Base-by-base conservation (phyloP, 2,329 filamentous ascomycete genomes). In the Arthrobotrys conoides region DNA sequence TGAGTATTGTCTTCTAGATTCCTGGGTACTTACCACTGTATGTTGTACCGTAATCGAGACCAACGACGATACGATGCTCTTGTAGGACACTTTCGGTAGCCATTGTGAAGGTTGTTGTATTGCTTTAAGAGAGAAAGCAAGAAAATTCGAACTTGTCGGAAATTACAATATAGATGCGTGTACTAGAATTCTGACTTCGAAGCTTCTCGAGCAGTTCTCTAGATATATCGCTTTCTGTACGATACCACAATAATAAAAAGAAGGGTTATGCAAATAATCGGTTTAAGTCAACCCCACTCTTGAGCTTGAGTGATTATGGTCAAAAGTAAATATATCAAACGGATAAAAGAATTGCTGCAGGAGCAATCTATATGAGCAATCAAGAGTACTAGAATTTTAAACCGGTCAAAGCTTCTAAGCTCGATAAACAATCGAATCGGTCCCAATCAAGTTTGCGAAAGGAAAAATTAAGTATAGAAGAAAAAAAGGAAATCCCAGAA, bases 61-160 rank as follows among this genome's bases (percentile, higher is more conserved):
- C 76, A 30, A 79, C 76, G 27, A 79, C 71, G 53, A 79, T 73
- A 46, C 76, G 69, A 68, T 79, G 76, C 44, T 75, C 71, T 36
- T 79, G 44, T 48, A 72, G 27, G 46, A 77, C 67, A 14, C 36
- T 71, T 36, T 71, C 72, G 22, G 64, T 16, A 44, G 73, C 67
- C 73, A 77, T 77, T 33, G 46, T 67, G 65, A 55, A 38, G 14
- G 20, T 18, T 0, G 20, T 48, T 49, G 18, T 46, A 46, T 41
- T 5, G 33, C 22, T 41, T 36, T 27, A 55, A 16, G 3, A 51
- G 20, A 14, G 10, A 51, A 30, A 14, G 10, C 14, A 10, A 30
- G 38, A 30, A n/a, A n/a, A 66, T 30, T 3, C 3, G 27, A 30
- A 67, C 12, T 22, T 27, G 22, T 24, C 14, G 46, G 22, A 46